Base-by-base conservation (phyloP, 1,139 yeast genomes). In the Saccharomyces hybrid region DNA sequence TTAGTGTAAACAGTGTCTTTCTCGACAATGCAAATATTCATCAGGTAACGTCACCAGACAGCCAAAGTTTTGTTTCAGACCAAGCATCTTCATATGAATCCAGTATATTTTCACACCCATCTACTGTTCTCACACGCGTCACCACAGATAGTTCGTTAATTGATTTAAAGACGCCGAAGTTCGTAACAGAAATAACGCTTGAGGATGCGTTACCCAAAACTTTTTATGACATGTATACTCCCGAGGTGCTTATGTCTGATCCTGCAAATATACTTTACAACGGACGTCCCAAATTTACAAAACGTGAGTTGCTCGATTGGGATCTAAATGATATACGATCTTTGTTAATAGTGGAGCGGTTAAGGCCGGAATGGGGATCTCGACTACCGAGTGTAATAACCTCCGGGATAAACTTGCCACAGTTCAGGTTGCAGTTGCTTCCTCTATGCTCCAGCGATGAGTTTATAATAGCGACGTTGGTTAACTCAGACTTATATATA, bases 241-340 rank as follows among this genome's bases (percentile, higher is more conserved):
- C 81, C 1, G 82, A 80, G 52, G 69, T 79, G 16, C 68, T 78
- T 47, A 67, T 71, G 51, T 55, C 61, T 8, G 73, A 71, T 54
- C 73, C 74, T n/a, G 59, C 65, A 1, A 65, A 65, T 42, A 60
- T 76, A 29, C 66, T 76, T 24, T 71, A 78, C 11, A 75, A 78
- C 56, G 86, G 85, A 3, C 74, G 88, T 44, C 88, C 88, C 8
- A 67, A 69, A 42, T 83, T 82, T 68, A 82, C 87, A 0, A 79
- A 78, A 58, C 72, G 88, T 52, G 80, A 78, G 14, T 70, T 84
- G 47, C 72, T 81, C 42, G 85, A 82, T 65, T 84, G 89, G 89
- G 80, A 77, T 50, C 64, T 82, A 53, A 84, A 84, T 66, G 88
- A 83, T 64, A 70, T 81, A n/a, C 72, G 88, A 47, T 81, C 87